Percentiles rank a stretch among this genome's conserved stretches.
Evolutionary conservation across 2,329 filamentous ascomycete genomes (phyloP).

Genomic region (Fusarium buharicum): DNA sequence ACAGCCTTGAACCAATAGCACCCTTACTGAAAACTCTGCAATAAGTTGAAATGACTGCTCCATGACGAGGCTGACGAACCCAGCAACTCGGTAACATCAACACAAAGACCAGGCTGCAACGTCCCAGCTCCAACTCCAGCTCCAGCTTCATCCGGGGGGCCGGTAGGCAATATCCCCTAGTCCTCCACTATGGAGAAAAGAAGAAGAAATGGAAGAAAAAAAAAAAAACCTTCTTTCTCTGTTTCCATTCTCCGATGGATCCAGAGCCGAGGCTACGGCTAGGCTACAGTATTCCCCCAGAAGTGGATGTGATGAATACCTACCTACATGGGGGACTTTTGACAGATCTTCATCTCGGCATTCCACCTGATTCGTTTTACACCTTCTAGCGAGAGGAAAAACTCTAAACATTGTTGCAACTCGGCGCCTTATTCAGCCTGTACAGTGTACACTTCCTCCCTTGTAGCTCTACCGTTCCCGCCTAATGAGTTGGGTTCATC

Average conservation of each 20-base stretch:
- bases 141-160: slow-evolving; percentile 1
- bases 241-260: slow-evolving; percentile 4
- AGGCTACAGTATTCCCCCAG: slow-evolving; percentile 3
- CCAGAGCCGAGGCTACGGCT: neutral
- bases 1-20: slow-evolving; percentile 5
- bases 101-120: slow-evolving; percentile 18
- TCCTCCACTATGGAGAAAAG: neutral
- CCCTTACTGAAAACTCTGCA: neutral
- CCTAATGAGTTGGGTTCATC: slow-evolving; percentile 3
- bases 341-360: slow-evolving; percentile 22
- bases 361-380: slow-evolving; percentile 13
- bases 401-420: slow-evolving; percentile 15
- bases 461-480: slow-evolving; percentile 10
- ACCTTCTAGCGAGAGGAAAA: slow-evolving; percentile 2
- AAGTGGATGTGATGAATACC: neutral
- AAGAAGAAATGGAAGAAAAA: slow-evolving; percentile 4
- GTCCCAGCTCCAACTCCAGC: no score
- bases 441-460: slow-evolving; percentile 2
- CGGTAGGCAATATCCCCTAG: neutral
- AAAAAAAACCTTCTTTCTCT: neutral
- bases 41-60: slow-evolving; percentile 1
- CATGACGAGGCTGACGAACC: slow-evolving; percentile 30
- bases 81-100: slow-evolving; percentile 26
- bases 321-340: no score
- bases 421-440: slow-evolving; percentile 34